Conservation (phyloP, 2,329 filamentous ascomycete species). For the Rutstroemia sp. region DNA sequence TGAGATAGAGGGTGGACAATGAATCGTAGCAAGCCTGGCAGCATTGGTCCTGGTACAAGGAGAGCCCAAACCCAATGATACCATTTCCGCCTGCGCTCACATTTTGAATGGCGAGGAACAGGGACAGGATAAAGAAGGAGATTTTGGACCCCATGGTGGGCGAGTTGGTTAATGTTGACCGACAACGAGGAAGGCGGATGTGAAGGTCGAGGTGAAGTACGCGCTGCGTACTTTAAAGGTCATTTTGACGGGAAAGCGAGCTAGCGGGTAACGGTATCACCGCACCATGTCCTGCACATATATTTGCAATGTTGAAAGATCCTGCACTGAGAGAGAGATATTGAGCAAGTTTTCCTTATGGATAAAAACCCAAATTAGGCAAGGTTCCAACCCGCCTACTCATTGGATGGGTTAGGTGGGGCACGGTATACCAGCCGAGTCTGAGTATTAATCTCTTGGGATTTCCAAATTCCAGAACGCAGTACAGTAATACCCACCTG, state of each 20-base stretch:
- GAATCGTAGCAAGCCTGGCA: slow-evolving; percentile 8
- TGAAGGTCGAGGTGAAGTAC: not conserved
- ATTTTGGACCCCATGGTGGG: not conserved
- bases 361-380: not conserved
- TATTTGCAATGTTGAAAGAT: no score
- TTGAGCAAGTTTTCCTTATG: not conserved
- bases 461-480: no score
- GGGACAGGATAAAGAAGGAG: not conserved
- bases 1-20: slow-evolving; percentile 6
- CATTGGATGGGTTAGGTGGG: not conserved
- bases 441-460: no score
- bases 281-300: no score
- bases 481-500: no score
- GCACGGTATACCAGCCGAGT: no score
- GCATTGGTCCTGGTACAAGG: slow-evolving; percentile 6
- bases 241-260: no score
- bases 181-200: not conserved
- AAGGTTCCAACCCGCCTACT: no score
- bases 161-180: not conserved
- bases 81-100: slow-evolving; percentile 38
- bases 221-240: no score
- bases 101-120: not conserved
- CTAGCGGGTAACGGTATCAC: no score
- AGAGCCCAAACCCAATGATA: slow-evolving; percentile 58
- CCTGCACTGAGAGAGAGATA: not conserved